Conservation (phyloP, 2,329 filamentous ascomycete genomes). For the Fusarium sp. region DNA sequence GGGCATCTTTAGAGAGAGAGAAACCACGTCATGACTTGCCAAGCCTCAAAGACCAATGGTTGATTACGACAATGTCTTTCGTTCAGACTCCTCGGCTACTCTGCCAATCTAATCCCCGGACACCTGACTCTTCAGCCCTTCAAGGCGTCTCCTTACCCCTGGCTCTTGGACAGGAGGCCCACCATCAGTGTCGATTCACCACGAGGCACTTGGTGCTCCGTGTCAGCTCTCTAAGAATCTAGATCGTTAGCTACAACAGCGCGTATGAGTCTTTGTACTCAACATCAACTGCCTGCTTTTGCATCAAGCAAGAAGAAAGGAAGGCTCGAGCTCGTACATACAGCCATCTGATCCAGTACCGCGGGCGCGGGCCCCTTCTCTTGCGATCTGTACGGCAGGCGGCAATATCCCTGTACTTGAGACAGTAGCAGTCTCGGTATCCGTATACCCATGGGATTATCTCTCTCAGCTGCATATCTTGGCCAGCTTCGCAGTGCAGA, state of each 20-base stretch:
- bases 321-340: not conserved
- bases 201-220: not conserved
- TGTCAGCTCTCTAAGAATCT: not conserved
- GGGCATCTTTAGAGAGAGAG: too few relatives aligned
- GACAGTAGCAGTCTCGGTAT: not conserved
- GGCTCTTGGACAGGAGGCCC: conserved; percentile 15
- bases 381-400: not conserved
- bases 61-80: not conserved
- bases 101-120: not conserved
- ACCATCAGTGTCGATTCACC: not conserved
- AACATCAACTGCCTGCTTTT: not conserved
- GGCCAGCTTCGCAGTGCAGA: conserved; percentile 4
- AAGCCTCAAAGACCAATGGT: not conserved
- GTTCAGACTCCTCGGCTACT: not conserved
- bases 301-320: not conserved
- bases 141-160: not conserved
- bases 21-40: not conserved
- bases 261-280: too few relatives aligned
- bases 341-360: not conserved
- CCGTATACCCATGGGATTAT: not conserved
- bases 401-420: not conserved
- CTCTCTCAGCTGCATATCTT: conserved; percentile 9
- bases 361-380: not conserved
- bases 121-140: not conserved
- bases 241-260: not conserved